These are phyloP conservation scores for Neurospora sp. DNA, from an alignment of 495 filamentous ascomycete genomes.

Conservation along the genomic window DNA sequence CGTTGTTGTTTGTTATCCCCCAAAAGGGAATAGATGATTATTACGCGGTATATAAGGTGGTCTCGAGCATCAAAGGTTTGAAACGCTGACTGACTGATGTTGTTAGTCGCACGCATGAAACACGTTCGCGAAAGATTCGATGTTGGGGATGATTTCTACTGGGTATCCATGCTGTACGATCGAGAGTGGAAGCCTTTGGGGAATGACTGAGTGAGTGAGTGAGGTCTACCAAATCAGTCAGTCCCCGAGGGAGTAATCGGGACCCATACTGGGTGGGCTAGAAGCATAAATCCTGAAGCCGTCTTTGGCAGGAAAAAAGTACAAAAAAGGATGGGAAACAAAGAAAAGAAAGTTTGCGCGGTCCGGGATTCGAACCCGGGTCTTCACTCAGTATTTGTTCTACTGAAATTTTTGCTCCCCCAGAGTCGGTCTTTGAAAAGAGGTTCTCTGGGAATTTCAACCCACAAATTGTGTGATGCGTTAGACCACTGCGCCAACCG, in stretches of 20 bases:
- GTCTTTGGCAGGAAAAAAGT: too few relatives aligned
- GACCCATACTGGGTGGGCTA: too few relatives aligned
- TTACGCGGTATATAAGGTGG: neutral
- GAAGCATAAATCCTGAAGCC: too few relatives aligned
- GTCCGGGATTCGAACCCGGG: neutral
- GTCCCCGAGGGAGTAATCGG: too few relatives aligned
- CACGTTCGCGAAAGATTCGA: neutral
- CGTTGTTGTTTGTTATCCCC: neutral
- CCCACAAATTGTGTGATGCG: neutral
- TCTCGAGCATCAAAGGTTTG: neutral
- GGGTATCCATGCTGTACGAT: conserved; percentile 20
- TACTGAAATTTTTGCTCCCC: neutral
- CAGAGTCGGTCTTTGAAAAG: neutral
- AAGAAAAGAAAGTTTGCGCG: neutral
- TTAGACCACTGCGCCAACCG: neutral
- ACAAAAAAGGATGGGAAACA: neutral
- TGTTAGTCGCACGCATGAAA: conserved; percentile 4
- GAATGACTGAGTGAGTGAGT: conserved; percentile 3
- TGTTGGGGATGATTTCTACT: conserved; percentile 16
- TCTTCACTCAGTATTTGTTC: neutral
- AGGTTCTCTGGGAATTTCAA: neutral
- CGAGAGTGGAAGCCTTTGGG: conserved; percentile 11
- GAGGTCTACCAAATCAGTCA: neutral
- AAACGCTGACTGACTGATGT: neutral
- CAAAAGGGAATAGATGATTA: neutral